Evolutionary conservation across 306 rosid genomes (phyloP).

Genomic region (Carpinus viminea): DNA sequence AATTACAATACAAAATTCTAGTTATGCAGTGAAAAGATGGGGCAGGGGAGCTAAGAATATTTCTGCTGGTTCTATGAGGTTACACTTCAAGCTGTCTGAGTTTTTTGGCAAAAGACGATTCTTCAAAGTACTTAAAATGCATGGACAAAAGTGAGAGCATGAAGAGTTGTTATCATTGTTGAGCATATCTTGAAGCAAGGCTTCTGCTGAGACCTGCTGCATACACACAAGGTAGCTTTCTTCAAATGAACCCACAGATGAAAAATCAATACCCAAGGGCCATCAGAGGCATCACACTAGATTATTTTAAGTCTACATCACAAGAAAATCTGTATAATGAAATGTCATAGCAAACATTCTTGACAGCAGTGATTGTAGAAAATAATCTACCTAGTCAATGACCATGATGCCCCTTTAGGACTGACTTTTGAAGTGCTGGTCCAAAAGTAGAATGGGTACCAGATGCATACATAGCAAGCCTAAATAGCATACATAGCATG

Average conservation of each 20-base stretch:
- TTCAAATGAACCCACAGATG: slow-evolving; percentile 11
- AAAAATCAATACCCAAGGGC: slow-evolving; percentile 22
- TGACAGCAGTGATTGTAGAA: not conserved
- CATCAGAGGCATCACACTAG: slow-evolving; percentile 17
- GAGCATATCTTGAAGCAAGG: not conserved
- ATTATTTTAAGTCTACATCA: slow-evolving; percentile 5
- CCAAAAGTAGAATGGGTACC: slow-evolving; percentile 15
- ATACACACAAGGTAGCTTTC: slow-evolving; percentile 5
- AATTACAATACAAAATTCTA: not conserved
- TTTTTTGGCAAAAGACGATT: not conserved
- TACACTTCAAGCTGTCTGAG: not conserved
- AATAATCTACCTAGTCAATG: slow-evolving; percentile 4
- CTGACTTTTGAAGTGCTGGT: slow-evolving; percentile 20
- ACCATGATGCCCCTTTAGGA: slow-evolving; percentile 5
- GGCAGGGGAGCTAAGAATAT: not conserved
- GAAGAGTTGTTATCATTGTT: not conserved
- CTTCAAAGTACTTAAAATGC: not conserved
- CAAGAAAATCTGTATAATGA: slow-evolving; percentile 4
- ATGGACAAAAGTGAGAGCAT: not conserved
- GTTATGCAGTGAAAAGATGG: not conserved
- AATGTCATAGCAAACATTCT: not conserved
- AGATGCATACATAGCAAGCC: slow-evolving; percentile 11
- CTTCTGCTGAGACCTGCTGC: not conserved
- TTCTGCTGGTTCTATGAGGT: not conserved
- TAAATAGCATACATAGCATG: not conserved